Evolutionary conservation across 2,329 filamentous ascomycete species (phyloP), one percentile per base, ranked within the genome.

Genomic region (Botrytis squamosa): DNA sequence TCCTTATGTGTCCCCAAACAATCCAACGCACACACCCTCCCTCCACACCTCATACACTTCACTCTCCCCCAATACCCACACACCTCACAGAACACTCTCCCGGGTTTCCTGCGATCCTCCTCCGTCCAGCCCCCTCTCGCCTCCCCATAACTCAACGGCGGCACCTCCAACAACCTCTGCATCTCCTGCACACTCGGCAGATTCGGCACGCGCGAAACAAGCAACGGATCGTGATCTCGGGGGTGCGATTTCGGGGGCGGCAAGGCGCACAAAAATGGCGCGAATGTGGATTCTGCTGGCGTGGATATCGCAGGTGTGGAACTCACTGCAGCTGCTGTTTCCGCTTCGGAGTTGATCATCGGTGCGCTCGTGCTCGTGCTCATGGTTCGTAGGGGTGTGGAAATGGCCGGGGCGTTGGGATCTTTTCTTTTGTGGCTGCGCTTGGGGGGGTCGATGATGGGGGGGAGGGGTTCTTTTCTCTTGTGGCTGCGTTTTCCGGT

Each of bases 51-150:
- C 81, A 91, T 87, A 83, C 93, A 95, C 82, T 87, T 88, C 64
- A 93, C 90, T 59, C 90, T 85, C 3, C 92, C 93, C 92, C 93
- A 95, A 82, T 94, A 95, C 22, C 93, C 93, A 80, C 93, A 95
- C 46, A 94, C 89, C 80, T 91, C 91, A 82, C 93, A 95, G 81
- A 95, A 95, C 52, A 85, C 84, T 74, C 92, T 85, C 65, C 84
- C 84, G 3, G 91, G 90, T 76, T 89, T 89, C 78, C 79, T 82
- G 57, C 73, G 74, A 74, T 82, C 84, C 55, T 83, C 83, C 14
- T 81, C 81, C n/a, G 78, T 79, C 84, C 84, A 86, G 42, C 77
- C 80, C 3, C 85, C 88, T 71, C 85, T 83, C 57, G 90, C 90
- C 77, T 93, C 91, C 66, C 87, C 85, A 82, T 93, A 95, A 55